phyloP scores from a whole-genome alignment of 768 basidiomycete genomes.

The Dacryopinax spathularia region DNA sequence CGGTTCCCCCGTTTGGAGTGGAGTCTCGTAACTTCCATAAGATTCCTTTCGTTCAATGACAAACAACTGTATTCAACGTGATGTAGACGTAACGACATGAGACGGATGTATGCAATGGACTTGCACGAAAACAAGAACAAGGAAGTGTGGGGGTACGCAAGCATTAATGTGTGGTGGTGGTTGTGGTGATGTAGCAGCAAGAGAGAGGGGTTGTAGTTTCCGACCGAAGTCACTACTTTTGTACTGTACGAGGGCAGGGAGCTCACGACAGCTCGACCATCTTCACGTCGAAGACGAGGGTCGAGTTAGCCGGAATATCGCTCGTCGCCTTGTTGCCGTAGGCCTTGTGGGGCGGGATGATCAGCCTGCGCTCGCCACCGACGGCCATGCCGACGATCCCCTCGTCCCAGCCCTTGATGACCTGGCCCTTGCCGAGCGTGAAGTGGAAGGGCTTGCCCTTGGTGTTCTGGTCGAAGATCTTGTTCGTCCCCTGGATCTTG shows the following conservation, averaged over 20 bases:
- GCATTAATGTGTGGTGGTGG: no score
- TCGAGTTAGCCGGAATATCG: conserved; percentile 66
- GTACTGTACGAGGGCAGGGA: background rate
- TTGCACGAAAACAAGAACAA: no score
- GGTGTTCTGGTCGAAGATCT: conserved; percentile 63
- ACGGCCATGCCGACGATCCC: conserved; percentile 87
- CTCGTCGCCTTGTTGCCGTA: conserved; percentile 50
- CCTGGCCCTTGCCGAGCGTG: conserved; percentile 71
- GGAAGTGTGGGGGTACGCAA: no score
- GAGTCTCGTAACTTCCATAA: no score
- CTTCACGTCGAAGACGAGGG: conserved; percentile 51
- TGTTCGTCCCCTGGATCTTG: conserved; percentile 55
- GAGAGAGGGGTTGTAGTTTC: background rate
- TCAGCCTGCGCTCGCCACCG: conserved; percentile 67
- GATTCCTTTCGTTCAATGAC: no score
- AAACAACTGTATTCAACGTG: no score
- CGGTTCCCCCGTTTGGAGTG: no score
- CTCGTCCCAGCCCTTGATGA: conserved; percentile 92
- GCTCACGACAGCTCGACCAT: conserved; percentile 12
- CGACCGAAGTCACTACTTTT: conserved; percentile 4
- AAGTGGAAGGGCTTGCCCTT: conserved; percentile 78
- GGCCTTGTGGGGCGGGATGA: conserved; percentile 53
- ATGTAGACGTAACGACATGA: no score
- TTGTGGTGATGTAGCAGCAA: no score
- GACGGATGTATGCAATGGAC: no score